phyloP scores from a whole-genome alignment of 1,284 basidiomycete species.

The Chalciporus piperatoides region DNA sequence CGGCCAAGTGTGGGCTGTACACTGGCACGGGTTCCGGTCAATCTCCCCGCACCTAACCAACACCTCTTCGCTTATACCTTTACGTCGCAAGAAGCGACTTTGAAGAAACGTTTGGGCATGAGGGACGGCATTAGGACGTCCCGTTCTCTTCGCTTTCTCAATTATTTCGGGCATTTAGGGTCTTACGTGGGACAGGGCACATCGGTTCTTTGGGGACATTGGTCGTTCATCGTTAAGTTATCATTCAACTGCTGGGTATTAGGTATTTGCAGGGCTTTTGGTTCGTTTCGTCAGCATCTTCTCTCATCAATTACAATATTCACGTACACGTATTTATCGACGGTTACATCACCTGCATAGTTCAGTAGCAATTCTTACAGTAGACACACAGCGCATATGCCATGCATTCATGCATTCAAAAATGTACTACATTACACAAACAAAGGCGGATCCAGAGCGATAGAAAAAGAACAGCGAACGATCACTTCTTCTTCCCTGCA shows the following conservation, averaged over 20 bases:
- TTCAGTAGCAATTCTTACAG: slow-evolving; percentile 12
- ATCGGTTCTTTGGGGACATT: not conserved
- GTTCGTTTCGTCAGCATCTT: slow-evolving; percentile 6
- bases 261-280: slow-evolving; percentile 6
- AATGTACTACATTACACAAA: slow-evolving; percentile 10
- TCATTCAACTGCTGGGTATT: not conserved
- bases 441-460: slow-evolving; percentile 1
- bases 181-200: slow-evolving; percentile 19
- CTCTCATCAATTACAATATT: slow-evolving; percentile 14
- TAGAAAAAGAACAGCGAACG: slow-evolving; percentile 3
- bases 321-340: slow-evolving; percentile 8
- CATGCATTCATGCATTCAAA: slow-evolving; percentile 13
- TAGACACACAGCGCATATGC: slow-evolving; percentile 13
- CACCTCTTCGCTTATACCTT: slow-evolving; percentile 12
- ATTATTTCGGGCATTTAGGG: slow-evolving; percentile 19
- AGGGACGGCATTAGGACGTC: slow-evolving; percentile 15
- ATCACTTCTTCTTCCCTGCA: slow-evolving; percentile 71
- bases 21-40: slow-evolving; percentile 12
- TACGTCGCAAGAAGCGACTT: slow-evolving; percentile 23
- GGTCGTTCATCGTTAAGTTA: slow-evolving; percentile 5
- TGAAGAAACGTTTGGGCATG: slow-evolving; percentile 26
- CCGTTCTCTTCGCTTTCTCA: slow-evolving; percentile 1
- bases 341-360: not conserved
- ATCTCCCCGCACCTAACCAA: slow-evolving; percentile 12
- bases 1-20: slow-evolving; percentile 9